These are phyloP conservation scores for Trichoderma arundinaceum DNA, from an alignment of 2,329 filamentous ascomycete species.

Conservation along the genomic window DNA sequence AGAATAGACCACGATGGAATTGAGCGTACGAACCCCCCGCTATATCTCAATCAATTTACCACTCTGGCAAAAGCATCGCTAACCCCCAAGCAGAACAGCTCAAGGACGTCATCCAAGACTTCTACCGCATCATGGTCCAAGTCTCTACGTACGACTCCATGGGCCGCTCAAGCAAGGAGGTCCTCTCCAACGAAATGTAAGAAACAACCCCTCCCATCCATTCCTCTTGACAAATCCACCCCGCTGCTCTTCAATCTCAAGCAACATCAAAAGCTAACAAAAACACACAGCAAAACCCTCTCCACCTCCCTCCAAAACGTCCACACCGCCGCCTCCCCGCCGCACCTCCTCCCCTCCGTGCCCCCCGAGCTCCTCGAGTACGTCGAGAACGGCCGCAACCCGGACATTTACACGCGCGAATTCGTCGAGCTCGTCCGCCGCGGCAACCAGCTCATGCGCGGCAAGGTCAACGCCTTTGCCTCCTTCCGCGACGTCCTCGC, in stretches of 20 bases:
- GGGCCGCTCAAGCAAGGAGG: slow-evolving; percentile 58
- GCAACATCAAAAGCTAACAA: neutral
- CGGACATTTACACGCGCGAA: slow-evolving; percentile 75
- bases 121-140: slow-evolving; percentile 69
- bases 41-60: neutral
- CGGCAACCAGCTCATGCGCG: slow-evolving; percentile 69
- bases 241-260: neutral
- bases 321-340: slow-evolving; percentile 50
- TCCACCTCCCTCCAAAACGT: slow-evolving; percentile 48
- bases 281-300: slow-evolving; percentile 47
- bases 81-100: slow-evolving; percentile 55
- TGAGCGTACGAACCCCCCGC: slow-evolving; percentile 44
- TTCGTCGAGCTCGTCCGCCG: slow-evolving; percentile 72
- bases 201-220: neutral
- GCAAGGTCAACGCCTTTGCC: slow-evolving; percentile 66
- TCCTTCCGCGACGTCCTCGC: slow-evolving; percentile 67
- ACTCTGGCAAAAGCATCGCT: neutral
- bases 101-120: slow-evolving; percentile 67
- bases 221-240: slow-evolving; percentile 6
- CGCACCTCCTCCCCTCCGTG: slow-evolving; percentile 55
- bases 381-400: slow-evolving; percentile 73
- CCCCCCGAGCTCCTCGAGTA: slow-evolving; percentile 70
- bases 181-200: slow-evolving; percentile 61
- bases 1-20: slow-evolving; percentile 47
- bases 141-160: slow-evolving; percentile 64